Percentiles rank a stretch among this genome's conserved stretches.
Evolutionary conservation across 1,284 basidiomycete genomes (phyloP).

Genomic region (Trichosporon sp.): DNA sequence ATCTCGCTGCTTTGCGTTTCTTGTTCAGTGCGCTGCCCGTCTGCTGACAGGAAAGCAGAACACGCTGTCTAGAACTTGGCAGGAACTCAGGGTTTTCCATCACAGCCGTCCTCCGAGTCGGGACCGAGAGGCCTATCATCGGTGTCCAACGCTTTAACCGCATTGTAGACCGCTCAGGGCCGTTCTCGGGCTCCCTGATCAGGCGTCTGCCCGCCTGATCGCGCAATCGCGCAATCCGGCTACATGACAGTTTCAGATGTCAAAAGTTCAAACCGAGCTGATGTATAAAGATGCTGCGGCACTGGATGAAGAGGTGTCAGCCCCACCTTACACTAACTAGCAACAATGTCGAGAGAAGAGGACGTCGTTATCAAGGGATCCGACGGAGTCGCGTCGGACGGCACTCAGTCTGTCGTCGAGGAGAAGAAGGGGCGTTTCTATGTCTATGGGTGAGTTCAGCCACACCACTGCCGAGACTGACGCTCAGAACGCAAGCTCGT

Average conservation of each 20-base stretch:
- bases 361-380: not conserved
- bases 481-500: constrained; percentile 6
- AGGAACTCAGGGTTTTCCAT: not conserved
- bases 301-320: not conserved
- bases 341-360: not conserved
- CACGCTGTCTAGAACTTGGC: not conserved
- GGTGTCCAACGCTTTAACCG: not conserved
- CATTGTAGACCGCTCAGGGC: not conserved
- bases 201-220: not conserved
- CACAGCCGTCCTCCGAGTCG: not conserved
- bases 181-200: not conserved
- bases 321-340: not conserved
- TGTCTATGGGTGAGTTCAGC: not conserved
- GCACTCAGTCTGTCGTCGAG: not conserved
- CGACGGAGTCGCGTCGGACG: not conserved
- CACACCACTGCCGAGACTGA: not conserved
- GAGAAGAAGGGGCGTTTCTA: not conserved
- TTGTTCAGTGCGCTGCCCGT: too few species aligned
- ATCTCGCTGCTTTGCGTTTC: too few species aligned
- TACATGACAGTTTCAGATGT: not conserved
- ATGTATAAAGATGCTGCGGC: not conserved
- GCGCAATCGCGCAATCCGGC: not conserved
- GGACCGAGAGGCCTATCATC: not conserved
- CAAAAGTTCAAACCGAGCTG: not conserved
- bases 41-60: too few species aligned